Evolutionary conservation across 495 filamentous ascomycete genomes (phyloP).

Genomic region (Oleoguttula mirabilis): DNA sequence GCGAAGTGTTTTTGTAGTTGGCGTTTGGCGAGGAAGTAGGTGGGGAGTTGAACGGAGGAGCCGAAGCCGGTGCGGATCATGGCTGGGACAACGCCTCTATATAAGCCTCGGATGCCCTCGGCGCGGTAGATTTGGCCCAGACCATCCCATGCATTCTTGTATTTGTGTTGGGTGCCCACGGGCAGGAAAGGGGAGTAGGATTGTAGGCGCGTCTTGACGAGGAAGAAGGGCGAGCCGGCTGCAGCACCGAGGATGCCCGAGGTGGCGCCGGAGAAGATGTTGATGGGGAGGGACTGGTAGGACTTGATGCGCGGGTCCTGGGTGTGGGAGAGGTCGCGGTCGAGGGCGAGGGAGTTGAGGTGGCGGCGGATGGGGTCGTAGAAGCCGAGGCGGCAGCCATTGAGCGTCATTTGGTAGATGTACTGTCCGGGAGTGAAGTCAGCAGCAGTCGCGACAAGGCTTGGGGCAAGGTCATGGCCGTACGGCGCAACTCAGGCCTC

Average conservation of each 20-base stretch:
- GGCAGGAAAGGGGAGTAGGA: constrained; percentile 89
- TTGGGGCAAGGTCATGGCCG: constrained; percentile 17
- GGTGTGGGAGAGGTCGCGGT: constrained; percentile 42
- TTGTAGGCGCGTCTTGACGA: constrained; percentile 95
- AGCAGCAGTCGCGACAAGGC: not conserved
- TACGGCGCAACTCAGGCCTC: constrained; percentile 80
- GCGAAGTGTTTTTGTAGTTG: constrained; percentile 65
- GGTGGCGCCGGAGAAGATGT: constrained; percentile 79
- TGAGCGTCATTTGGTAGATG: constrained; percentile 92
- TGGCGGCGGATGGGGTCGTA: constrained; percentile 81
- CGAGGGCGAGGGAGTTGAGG: constrained; percentile 37
- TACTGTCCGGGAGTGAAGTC: constrained; percentile 41
- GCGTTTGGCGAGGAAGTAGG: constrained; percentile 96
- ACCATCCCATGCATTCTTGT: constrained; percentile 75
- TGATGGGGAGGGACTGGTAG: constrained; percentile 69
- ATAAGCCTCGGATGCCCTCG: constrained; percentile 74
- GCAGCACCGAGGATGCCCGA: constrained; percentile 85
- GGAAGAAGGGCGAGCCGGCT: constrained; percentile 88
- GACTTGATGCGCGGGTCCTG: constrained; percentile 46
- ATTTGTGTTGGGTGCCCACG: constrained; percentile 90
- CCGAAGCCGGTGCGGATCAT: constrained; percentile 96
- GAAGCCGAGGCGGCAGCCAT: constrained; percentile 92
- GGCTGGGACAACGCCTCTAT: constrained; percentile 82
- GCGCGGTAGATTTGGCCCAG: constrained; percentile 59
- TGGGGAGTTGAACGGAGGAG: constrained; percentile 87